Conservation (phyloP, 2,329 filamentous ascomycete genomes). For the Pseudopyricularia cyperi region DNA sequence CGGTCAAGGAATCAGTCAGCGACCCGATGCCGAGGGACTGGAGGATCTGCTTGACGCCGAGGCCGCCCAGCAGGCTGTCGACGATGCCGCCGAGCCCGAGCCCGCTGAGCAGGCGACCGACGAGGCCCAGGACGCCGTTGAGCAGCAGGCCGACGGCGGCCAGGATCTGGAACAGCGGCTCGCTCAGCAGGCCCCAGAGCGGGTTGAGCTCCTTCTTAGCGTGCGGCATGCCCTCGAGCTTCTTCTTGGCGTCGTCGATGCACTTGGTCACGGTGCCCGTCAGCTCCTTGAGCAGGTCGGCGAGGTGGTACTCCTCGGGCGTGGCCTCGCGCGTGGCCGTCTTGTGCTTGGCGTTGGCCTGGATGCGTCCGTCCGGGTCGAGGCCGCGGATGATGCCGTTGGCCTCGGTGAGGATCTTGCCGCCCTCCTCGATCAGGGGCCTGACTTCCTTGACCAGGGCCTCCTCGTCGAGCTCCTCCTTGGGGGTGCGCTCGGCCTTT, state of each 20-base stretch:
- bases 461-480: conserved; percentile 84
- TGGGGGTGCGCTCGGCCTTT: conserved; percentile 63
- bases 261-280: conserved; percentile 69
- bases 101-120: conserved; percentile 67
- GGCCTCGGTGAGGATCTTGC: conserved; percentile 69
- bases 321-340: conserved; percentile 61
- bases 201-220: conserved; percentile 93
- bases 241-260: conserved; percentile 82
- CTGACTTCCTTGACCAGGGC: conserved; percentile 75
- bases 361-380: conserved; percentile 78
- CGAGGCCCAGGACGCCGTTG: conserved; percentile 70
- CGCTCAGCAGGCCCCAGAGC: conserved; percentile 68
- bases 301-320: conserved; percentile 73
- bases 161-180: conserved; percentile 86
- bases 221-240: conserved; percentile 82
- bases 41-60: conserved; percentile 65
- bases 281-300: conserved; percentile 75
- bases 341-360: conserved; percentile 73
- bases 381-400: conserved; percentile 79
- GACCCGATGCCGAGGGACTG: conserved; percentile 55
- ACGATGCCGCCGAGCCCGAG: conserved; percentile 74
- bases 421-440: conserved; percentile 78
- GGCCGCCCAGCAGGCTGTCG: conserved; percentile 62
- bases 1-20: conserved; percentile 27
- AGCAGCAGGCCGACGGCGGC: conserved; percentile 77